Evolutionary conservation across 345 rosid species (phyloP), one percentile per base, ranked within the genome.

Genomic region (Psidium guajava): DNA sequence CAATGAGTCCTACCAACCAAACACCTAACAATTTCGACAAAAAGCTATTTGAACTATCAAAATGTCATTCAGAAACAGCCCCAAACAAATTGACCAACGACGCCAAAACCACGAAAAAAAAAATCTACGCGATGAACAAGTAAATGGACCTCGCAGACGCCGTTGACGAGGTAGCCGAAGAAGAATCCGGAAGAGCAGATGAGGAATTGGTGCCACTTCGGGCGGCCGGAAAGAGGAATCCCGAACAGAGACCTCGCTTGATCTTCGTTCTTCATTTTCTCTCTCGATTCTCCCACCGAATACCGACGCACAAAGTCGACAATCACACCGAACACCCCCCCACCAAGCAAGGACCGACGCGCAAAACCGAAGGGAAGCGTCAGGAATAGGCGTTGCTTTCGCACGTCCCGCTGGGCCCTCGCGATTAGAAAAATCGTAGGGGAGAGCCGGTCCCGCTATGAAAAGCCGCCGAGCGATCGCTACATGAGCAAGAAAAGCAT

Each of bases 161-260:
- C 99, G 88, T 95, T 97, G 84, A 95, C 93, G 85, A 97, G 98
- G 86, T 97, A 95, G 82, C 98, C 97, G 64, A 97, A 95, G 98
- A 95, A 97, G 91, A 97, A 95, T 28, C 98, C 98, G 87, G 98
- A 94, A 83, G 98, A 94, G 87, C 97, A 95, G 44, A 97, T 92
- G 54, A 97, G 93, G 89, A 97, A 95, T 82, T 94, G 98, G 57
- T 95, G 91, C 98, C 98, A 95, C 86, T 85, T 90, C 24, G 97
- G 93, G 86, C 95, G 91, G 88, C 89, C 91, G 54, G 97, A 91
- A 18, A 95, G 93, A 44, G 92, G 90, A 86, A 95, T 92, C 50
- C 98, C 98, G 81, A 94, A 95, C 83, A 94, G 86, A 82, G 93
- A 91, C 88, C 92, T 88, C 20, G 91, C 64, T 83, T 93, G 98